A percentile compares a stretch with the other conserved stretches of the same genome.
These are phyloP conservation scores for Podila clonocystis DNA, from an alignment of 192 early-diverging fungal genomes.

Conservation along the genomic window DNA sequence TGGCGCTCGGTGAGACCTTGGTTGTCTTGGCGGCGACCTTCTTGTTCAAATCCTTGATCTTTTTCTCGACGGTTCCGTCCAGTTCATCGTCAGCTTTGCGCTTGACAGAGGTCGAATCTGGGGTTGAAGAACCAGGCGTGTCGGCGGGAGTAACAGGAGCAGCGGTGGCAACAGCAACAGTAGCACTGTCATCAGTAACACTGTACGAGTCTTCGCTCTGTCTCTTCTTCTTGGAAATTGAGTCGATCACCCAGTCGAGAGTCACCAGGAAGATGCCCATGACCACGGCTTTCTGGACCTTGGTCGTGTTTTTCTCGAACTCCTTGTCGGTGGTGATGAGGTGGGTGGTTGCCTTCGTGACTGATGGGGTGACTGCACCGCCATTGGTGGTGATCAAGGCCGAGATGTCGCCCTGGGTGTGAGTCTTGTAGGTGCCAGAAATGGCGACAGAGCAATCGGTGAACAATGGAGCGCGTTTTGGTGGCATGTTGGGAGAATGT, in stretches of 20 bases:
- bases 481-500: slow-evolving; percentile 23
- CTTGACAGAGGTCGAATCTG: background rate
- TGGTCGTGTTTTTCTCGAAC: slow-evolving; percentile 22
- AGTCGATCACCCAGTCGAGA: slow-evolving; percentile 50
- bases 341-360: slow-evolving; percentile 51
- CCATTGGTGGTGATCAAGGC: slow-evolving; percentile 1
- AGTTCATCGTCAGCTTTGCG: slow-evolving; percentile 31
- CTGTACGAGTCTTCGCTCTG: slow-evolving; percentile 24
- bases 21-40: slow-evolving; percentile 29
- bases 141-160: background rate
- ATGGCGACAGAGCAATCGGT: slow-evolving; percentile 17
- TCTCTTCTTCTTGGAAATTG: slow-evolving; percentile 18
- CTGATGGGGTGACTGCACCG: slow-evolving; percentile 1
- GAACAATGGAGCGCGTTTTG: slow-evolving; percentile 39
- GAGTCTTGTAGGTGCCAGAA: slow-evolving; percentile 7
- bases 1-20: slow-evolving; percentile 11
- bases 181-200: background rate
- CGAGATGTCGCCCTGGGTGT: slow-evolving; percentile 21
- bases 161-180: background rate
- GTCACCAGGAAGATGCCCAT: slow-evolving; percentile 27
- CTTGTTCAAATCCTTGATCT: slow-evolving; percentile 31
- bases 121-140: background rate
- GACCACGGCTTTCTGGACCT: slow-evolving; percentile 24
- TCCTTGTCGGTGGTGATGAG: slow-evolving; percentile 45
- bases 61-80: slow-evolving; percentile 24